Conservation (phyloP, 2,329 filamentous ascomycete species). For the Alternaria tenuissima region DNA sequence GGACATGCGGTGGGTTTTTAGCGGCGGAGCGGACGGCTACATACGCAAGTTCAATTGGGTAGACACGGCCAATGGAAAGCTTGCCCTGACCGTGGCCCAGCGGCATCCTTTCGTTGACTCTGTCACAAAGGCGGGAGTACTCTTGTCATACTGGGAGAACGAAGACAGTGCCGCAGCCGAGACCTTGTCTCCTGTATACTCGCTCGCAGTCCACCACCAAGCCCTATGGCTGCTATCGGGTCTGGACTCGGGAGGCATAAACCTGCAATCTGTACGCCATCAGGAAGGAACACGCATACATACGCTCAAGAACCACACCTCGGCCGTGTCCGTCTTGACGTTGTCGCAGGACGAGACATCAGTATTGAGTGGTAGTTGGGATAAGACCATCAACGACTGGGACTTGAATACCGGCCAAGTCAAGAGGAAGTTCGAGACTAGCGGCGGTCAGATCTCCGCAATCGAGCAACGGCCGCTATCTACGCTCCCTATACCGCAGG, state of each 20-base stretch:
- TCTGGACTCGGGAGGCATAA: slow-evolving; percentile 89
- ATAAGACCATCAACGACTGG: slow-evolving; percentile 94
- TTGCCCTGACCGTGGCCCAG: slow-evolving; percentile 92
- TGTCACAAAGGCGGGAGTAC: slow-evolving; percentile 90
- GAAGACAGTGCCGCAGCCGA: slow-evolving; percentile 75
- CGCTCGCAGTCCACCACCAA: slow-evolving; percentile 87
- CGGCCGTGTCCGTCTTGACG: slow-evolving; percentile 87
- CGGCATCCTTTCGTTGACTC: slow-evolving; percentile 97
- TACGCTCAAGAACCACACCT: slow-evolving; percentile 82
- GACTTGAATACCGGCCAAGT: slow-evolving; percentile 86
- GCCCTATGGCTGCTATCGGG: slow-evolving; percentile 92
- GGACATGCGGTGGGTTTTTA: slow-evolving; percentile 94
- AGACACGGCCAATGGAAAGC: slow-evolving; percentile 93
- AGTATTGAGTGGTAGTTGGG: slow-evolving; percentile 93
- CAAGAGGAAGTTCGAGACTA: slow-evolving; percentile 78
- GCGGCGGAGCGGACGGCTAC: slow-evolving; percentile 91
- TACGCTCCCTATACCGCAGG: slow-evolving; percentile 76
- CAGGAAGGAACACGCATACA: slow-evolving; percentile 92
- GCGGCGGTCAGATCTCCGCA: slow-evolving; percentile 83
- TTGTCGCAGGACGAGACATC: slow-evolving; percentile 85
- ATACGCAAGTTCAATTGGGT: slow-evolving; percentile 97
- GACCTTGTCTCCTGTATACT: slow-evolving; percentile 87
- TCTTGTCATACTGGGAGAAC: slow-evolving; percentile 99
- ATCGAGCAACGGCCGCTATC: slow-evolving; percentile 85
- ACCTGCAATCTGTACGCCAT: slow-evolving; percentile 90